Percentiles rank a stretch among this genome's conserved stretches.
Conservation (phyloP, 1,139 yeast genomes). For the Suhomyces bokatorum region DNA sequence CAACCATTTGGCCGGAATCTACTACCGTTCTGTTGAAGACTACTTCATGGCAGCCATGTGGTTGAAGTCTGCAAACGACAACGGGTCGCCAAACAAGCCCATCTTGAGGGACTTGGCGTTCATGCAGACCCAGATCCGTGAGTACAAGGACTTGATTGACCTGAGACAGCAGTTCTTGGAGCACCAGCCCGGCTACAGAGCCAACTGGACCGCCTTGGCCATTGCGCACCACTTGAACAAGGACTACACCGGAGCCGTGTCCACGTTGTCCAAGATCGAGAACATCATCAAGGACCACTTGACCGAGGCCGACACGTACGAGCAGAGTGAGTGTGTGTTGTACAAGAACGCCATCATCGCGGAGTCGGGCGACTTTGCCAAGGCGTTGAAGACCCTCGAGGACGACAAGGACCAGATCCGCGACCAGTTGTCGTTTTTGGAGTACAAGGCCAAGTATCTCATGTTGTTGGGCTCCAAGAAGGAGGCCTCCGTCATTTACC, state of each 20-base stretch:
- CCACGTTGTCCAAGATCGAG: constrained; percentile 74
- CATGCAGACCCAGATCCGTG: constrained; percentile 78
- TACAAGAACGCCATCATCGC: constrained; percentile 70
- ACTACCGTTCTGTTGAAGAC: constrained; percentile 67
- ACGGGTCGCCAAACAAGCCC: constrained; percentile 77
- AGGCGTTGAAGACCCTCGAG: constrained; percentile 65
- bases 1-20: constrained; percentile 84
- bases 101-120: constrained; percentile 81
- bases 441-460: constrained; percentile 65
- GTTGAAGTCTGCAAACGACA: constrained; percentile 73
- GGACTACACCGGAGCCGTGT: constrained; percentile 67
- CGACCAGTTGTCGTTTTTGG: constrained; percentile 66
- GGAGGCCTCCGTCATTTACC: constrained; percentile 70
- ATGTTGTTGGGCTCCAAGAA: constrained; percentile 39
- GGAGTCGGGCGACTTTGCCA: constrained; percentile 60
- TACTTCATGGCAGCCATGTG: constrained; percentile 79
- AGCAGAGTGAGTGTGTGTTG: constrained; percentile 76
- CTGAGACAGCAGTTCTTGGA: constrained; percentile 73
- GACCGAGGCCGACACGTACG: constrained; percentile 66
- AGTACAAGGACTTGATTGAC: constrained; percentile 59
- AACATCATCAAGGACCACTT: constrained; percentile 67
- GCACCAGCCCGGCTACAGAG: constrained; percentile 79
- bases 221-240: constrained; percentile 78
- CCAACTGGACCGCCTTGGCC: constrained; percentile 91
- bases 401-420: constrained; percentile 52